Base-by-base conservation (phyloP, 352 stramenopile genomes). In the Pythium apleroticum region DNA sequence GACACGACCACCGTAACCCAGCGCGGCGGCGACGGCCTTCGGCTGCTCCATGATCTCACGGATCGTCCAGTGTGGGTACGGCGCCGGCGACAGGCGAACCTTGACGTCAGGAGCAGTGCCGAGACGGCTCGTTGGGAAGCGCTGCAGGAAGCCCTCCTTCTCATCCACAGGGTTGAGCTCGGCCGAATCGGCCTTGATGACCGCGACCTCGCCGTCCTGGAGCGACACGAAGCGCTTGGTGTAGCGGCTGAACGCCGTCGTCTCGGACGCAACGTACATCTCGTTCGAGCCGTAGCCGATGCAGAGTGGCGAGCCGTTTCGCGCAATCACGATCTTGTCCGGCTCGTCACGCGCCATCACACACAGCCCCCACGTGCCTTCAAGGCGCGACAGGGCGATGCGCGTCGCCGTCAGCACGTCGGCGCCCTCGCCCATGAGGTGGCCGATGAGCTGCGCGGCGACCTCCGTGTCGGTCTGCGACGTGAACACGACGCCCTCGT, bases 391-490 rank as follows among this genome's bases (percentile, higher is more conserved):
- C 20, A 98, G 68, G 8, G 94, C 93, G 43, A 96, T 81, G 53
- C 96, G 79, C 10, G 93, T 97, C n/a, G 96, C 96, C 41, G 85
- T 93, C 6, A 96, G 71, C 52, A 91, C 71, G 49, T 97, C 89
- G 2, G 80, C 78, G 46, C 83, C 77, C 69, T 95, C 79, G 31
- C 86, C 86, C 89, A 97, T 92, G 63, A 95, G 76, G 66, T 93
- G 73, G 3, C 96, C 97, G 67, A 99, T 98, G 17, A 99, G 79
- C 67, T 99, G 97, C 17, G 91, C 96, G 53, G 98, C 98, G 52
- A 99, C 97, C 77, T 99, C 98, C 2, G 97, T 99, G 78, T 99
- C 98, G 2, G 98, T 99, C 71, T 99, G 90, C 33, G 83, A 97
- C 28, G 77, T 86, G 71, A 99, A 99, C 15, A 81, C 72, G 17